Evolutionary conservation across 345 rosid species (phyloP), one percentile per base, ranked within the genome.

Genomic region (Sonneratia alba): DNA sequence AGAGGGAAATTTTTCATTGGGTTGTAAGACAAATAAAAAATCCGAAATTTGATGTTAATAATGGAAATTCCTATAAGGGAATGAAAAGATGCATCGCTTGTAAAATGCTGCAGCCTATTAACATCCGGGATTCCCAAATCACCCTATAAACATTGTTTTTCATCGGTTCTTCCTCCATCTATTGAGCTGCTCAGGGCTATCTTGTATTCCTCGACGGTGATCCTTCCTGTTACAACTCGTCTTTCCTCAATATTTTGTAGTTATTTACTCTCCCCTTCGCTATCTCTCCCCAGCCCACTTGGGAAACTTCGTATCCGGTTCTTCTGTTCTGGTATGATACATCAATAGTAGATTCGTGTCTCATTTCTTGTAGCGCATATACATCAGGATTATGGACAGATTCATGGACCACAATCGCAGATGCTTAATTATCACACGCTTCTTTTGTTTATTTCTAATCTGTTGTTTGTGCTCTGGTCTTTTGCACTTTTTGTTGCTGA

Each of bases 401-500:
- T 47, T 47, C 51, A 47, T 47, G 51, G 27, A 11, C 37, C 66
- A 27, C 32, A 61, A 10, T 13, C 27, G 19, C 66, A 2, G 15
- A 61, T 61, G 37, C 66, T 22, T 12, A 7, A 27, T 32, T 32
- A 61, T 24, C 18, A 24, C 66, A 32, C 27, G 66, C 37, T 27
- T 61, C 4, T n/a, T 32, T 34, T 62, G 3, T 62, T 32, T 27
- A 62, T 62, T 34, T 27, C 37, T 62, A 62, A 62, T 13, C 38
- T 27, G 66, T 27, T 62, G 37, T 32, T 27, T 62, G 36, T 10
- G 18, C 3, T n/a, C 12, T 62, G 37, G 19, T 62, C 18, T 62
- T 27, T 32, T 1, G 18, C 36, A 34, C 74, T 45, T 79, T 12
- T 61, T 40, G n/a, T 70, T 76, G 72, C 66, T 18, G 57, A 27